Evolutionary conservation across 345 rosid species (phyloP), one percentile per base, ranked within the genome.

Genomic region (Gossypium stocksii): DNA sequence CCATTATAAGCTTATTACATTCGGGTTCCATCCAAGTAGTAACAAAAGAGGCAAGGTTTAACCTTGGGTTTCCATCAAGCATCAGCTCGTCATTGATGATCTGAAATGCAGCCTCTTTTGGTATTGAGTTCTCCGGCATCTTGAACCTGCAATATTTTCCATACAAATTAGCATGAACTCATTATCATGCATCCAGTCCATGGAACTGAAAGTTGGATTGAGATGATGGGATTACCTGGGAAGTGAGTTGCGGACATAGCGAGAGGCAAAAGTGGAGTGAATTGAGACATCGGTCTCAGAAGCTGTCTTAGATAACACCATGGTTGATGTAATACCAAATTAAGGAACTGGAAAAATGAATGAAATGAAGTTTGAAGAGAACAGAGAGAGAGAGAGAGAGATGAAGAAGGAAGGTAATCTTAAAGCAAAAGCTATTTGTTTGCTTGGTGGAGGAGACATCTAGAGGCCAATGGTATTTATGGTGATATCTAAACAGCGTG

Each of bases 1-100:
- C 95, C 98, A 91, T 93, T 17, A 93, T 93, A 71, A 93, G 98
- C 89, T 90, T 89, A 59, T 93, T 89, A 61, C 98, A 93, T 79
- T 93, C 97, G 2, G 98, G 97, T 76, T 94, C 97, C 97, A 94
- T 94, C 97, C 97, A 92, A 2, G 98, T 94, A 0, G 97, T 94
- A 64, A 94, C 97, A 14, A 92, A 94, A 2, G 97, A 94, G 6
- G 98, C 98, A 73, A 93, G 78, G 80, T 94, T 92, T 69, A 94
- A 82, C 88, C 97, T 87, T 1, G 98, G 98, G 77, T 88, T 92
- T 38, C 97, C 97, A 38, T 94, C 98, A 8, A 92, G 87, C 97
- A 91, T 91, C 71, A 91, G 76, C 82, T 91, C 97, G 22, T 89
- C 94, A 76, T 88, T 89, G 43, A 94, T 94, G 66, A 94, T 92